A percentile compares a stretch with the other conserved stretches of the same genome.
Evolutionary conservation across 345 rosid species (phyloP).

Genomic region (Dimocarpus longan): DNA sequence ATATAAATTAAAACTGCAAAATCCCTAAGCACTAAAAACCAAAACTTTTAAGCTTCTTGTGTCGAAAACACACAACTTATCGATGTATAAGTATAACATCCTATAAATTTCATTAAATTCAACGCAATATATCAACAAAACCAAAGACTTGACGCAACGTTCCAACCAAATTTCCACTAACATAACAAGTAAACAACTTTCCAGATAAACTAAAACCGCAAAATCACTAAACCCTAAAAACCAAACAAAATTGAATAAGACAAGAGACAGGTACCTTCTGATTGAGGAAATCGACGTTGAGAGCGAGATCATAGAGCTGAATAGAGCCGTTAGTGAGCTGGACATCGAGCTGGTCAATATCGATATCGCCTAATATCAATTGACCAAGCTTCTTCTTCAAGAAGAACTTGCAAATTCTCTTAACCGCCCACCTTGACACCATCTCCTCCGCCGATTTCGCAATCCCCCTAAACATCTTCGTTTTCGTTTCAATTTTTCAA

Average conservation of each 20-base stretch:
- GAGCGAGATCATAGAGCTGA: constrained; percentile 82
- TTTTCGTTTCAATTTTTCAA: background rate
- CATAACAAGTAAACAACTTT: background rate
- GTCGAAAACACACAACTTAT: background rate
- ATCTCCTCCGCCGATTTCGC: constrained; percentile 76
- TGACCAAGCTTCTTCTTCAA: constrained; percentile 93
- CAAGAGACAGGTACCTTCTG: constrained; percentile 44
- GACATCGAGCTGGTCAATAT: constrained; percentile 89
- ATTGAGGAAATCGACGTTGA: constrained; percentile 82
- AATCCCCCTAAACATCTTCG: constrained; percentile 47
- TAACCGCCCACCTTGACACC: constrained; percentile 88
- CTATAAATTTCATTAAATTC: background rate
- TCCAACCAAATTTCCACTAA: background rate
- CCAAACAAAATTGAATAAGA: background rate
- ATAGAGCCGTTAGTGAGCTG: constrained; percentile 81
- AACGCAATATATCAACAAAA: background rate
- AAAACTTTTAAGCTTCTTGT: background rate
- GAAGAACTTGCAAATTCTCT: constrained; percentile 75
- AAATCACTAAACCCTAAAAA: background rate
- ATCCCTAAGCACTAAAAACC: background rate
- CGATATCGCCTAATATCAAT: constrained; percentile 83
- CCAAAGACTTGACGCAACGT: background rate
- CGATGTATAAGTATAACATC: background rate
- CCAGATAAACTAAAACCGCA: background rate
- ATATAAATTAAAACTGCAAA: too few relatives aligned